Percentiles rank a stretch among this genome's conserved stretches.
Evolutionary conservation across 805 yeast genomes (phyloP).

Genomic region (Metschnikowia dekortorum): DNA sequence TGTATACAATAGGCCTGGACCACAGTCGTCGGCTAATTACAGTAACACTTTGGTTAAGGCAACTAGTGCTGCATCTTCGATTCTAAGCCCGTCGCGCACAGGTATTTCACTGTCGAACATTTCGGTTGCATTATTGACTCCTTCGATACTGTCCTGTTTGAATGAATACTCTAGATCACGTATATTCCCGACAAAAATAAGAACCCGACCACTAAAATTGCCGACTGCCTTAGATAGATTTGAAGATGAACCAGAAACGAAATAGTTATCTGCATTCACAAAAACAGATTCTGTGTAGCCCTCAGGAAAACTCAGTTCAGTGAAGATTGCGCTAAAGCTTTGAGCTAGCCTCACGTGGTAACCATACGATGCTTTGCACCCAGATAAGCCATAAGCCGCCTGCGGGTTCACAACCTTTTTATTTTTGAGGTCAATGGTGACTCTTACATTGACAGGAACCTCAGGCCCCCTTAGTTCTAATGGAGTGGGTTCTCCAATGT

Average conservation of each 20-base stretch:
- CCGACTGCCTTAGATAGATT: conserved; percentile 18
- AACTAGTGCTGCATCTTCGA: conserved; percentile 69
- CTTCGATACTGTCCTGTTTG: conserved; percentile 48
- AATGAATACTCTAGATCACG: conserved; percentile 53
- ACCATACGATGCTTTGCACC: conserved; percentile 62
- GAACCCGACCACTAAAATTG: conserved; percentile 25
- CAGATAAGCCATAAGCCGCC: conserved; percentile 63
- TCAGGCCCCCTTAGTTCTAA: conserved; percentile 52
- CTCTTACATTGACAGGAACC: conserved; percentile 75
- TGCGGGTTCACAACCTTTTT: conserved; percentile 64
- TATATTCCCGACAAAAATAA: conserved; percentile 65
- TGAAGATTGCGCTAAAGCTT: conserved; percentile 59
- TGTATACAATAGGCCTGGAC: conserved; percentile 1
- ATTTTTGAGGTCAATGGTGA: conserved; percentile 66
- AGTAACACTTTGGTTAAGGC: conserved; percentile 11
- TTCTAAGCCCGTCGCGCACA: conserved; percentile 53
- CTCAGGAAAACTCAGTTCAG: conserved; percentile 56
- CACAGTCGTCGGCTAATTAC: background rate
- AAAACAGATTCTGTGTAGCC: conserved; percentile 71
- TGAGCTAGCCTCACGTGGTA: conserved; percentile 69
- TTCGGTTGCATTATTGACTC: conserved; percentile 50
- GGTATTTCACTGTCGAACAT: conserved; percentile 63
- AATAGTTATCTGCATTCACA: conserved; percentile 66
- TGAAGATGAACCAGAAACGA: conserved; percentile 26
- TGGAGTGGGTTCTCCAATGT: conserved; percentile 61